These are phyloP conservation scores for Colletotrichum godetiae DNA, from an alignment of 2,329 filamentous ascomycete genomes.

Conservation along the genomic window DNA sequence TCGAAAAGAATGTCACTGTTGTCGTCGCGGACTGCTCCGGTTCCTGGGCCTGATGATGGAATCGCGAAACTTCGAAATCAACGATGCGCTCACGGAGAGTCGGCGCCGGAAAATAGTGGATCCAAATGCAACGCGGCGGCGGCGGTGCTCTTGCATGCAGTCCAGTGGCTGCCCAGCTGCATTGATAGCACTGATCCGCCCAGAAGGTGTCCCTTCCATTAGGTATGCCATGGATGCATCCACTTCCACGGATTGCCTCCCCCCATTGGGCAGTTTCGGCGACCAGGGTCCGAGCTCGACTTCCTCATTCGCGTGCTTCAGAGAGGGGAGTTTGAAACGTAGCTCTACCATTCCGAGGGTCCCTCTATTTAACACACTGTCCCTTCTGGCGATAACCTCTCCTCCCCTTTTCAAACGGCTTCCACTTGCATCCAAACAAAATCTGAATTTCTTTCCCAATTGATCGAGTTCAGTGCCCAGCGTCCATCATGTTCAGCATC, in stretches of 20 bases:
- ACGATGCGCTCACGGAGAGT: conserved; percentile 20
- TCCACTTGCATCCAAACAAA: conserved; percentile 4
- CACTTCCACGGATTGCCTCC: conserved; percentile 22
- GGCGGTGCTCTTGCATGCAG: not conserved
- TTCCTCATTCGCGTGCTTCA: conserved; percentile 34
- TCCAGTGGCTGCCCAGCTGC: not conserved
- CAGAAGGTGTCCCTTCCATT: not conserved
- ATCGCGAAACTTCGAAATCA: conserved; percentile 31
- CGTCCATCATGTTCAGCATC: conserved; percentile 76
- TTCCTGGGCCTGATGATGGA: not conserved
- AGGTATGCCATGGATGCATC: not conserved
- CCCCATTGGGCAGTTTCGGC: conserved; percentile 32
- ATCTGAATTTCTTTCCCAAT: conserved; percentile 7
- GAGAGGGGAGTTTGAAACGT: conserved; percentile 35
- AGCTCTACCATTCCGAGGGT: conserved; percentile 6
- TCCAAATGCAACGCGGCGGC: not conserved
- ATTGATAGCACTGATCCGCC: conserved; percentile 9
- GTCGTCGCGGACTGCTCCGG: not conserved
- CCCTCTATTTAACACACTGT: conserved; percentile 10
- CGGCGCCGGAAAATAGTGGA: conserved; percentile 33
- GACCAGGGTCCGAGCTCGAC: conserved; percentile 32
- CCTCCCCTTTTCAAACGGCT: conserved; percentile 14
- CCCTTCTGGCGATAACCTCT: conserved; percentile 4
- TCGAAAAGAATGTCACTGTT: not conserved
- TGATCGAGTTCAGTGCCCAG: conserved; percentile 22